Evolutionary conservation across 2,329 filamentous ascomycete species (phyloP), one percentile per base, ranked within the genome.

Genomic region (Epichloe brachyelytri): DNA sequence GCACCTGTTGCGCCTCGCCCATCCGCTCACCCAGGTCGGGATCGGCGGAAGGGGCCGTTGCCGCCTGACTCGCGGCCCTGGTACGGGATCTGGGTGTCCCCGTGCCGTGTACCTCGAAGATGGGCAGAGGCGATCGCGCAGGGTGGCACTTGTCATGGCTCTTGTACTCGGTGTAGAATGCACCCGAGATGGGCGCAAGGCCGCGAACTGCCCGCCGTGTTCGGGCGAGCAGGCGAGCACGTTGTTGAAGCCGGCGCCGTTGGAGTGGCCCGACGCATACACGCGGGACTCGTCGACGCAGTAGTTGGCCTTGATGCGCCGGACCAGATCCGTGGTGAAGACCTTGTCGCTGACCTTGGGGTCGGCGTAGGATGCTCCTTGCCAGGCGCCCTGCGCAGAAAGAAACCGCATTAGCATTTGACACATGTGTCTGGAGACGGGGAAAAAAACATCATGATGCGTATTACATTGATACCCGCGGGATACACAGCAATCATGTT

Each of bases 81-180:
- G 53, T 76, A 77, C 0, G 61, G 55, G 36, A 78, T 75, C 0
- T 67, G 73, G 3, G 55, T 62, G 57, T 78, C 76, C 2, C 56
- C 64, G 66, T 68, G n/a, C 75, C 75, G 57, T 78, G 75, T 49
- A 77, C 71, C 41, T 74, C 71, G 8, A 78, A 59, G 10, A 78
- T 63, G 1, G 74, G 73, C 3, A 76, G 3, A 54, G 59, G 60
- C 71, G 75, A n/a, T 60, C 62, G 44, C 64, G 62, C 3, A 2
- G 69, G 65, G 17, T 65, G 56, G 56, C 66, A 70, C 10, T 62
- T 58, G 2, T 55, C 53, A 4, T 60, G 55, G 12, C 53, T 55
- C 30, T 50, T 37, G 20, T 56, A 55, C n/a, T 69, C 64, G 7
- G 65, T 68, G 57, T 74, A 73, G 47, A 69, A 70, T 0, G 71